These are phyloP conservation scores for Nephelium lappaceum DNA, from an alignment of 345 rosid genomes.

Conservation along the genomic window DNA sequence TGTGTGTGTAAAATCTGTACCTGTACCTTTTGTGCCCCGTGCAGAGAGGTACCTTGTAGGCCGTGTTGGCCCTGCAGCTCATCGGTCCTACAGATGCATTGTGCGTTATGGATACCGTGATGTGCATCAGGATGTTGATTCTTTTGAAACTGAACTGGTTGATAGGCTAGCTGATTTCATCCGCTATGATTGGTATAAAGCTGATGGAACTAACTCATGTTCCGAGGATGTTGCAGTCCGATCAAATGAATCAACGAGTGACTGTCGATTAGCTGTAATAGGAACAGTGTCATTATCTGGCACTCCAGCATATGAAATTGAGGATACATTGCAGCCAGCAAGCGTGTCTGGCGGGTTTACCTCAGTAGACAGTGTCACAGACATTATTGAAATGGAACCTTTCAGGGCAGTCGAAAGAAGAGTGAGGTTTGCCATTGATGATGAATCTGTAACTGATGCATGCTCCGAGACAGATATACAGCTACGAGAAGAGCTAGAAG, in stretches of 20 bases:
- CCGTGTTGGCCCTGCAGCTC: slow-evolving; percentile 88
- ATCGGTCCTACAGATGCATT: slow-evolving; percentile 88
- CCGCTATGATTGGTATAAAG: slow-evolving; percentile 63
- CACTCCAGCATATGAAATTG: slow-evolving; percentile 56
- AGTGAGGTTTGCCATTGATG: slow-evolving; percentile 73
- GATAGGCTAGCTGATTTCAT: slow-evolving; percentile 74
- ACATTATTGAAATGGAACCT: slow-evolving; percentile 75
- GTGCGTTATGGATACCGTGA: slow-evolving; percentile 94
- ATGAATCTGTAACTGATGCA: slow-evolving; percentile 40
- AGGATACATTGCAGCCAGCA: slow-evolving; percentile 60
- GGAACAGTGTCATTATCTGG: slow-evolving; percentile 54
- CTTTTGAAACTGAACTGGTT: slow-evolving; percentile 80
- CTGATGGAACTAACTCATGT: slow-evolving; percentile 24
- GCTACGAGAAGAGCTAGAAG: slow-evolving; percentile 66
- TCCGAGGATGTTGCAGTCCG: slow-evolving; percentile 34
- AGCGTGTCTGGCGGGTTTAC: slow-evolving; percentile 76
- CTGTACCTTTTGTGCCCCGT: slow-evolving; percentile 85
- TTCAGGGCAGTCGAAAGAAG: slow-evolving; percentile 34
- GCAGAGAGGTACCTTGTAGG: slow-evolving; percentile 94
- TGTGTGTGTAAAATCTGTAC: slow-evolving; percentile 92
- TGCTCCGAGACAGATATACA: slow-evolving; percentile 35
- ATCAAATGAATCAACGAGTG: slow-evolving; percentile 67
- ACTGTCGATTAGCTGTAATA: slow-evolving; percentile 69
- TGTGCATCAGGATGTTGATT: slow-evolving; percentile 89
- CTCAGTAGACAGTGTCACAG: slow-evolving; percentile 64